Conservation (phyloP, 164 flowering plant species). For the Saururus chinensis region DNA sequence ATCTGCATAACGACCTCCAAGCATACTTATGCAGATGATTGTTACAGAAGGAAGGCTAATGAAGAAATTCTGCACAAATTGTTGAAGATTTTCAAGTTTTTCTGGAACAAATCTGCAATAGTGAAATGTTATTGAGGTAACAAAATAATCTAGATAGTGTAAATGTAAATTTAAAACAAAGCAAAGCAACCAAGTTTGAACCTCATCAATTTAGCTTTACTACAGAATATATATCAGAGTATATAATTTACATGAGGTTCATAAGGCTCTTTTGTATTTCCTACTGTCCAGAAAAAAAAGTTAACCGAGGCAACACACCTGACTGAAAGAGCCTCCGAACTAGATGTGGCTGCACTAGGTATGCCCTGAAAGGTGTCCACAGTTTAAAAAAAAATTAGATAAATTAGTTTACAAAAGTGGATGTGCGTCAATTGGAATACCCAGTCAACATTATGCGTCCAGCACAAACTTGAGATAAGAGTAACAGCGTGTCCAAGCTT, state of each 20-base stretch:
- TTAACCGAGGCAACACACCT: constrained; percentile 23
- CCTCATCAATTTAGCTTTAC: too few relatives aligned
- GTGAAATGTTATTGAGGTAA: not conserved
- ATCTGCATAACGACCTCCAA: constrained; percentile 36
- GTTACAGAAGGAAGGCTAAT: constrained; percentile 48
- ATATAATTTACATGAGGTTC: too few relatives aligned
- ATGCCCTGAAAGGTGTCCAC: constrained; percentile 21
- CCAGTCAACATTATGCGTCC: too few relatives aligned
- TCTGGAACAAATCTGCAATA: constrained; percentile 59
- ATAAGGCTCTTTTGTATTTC: not conserved
- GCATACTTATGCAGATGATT: constrained; percentile 58
- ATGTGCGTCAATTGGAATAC: not conserved
- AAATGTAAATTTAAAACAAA: too few relatives aligned
- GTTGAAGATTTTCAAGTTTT: constrained; percentile 39
- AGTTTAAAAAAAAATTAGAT: too few relatives aligned
- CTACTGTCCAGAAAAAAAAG: not conserved
- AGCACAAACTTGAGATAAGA: too few relatives aligned
- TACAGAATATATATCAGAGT: too few relatives aligned
- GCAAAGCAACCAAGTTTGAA: too few relatives aligned
- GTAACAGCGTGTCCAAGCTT: not conserved
- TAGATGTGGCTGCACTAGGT: constrained; percentile 12
- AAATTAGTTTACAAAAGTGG: not conserved
- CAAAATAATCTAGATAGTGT: too few relatives aligned
- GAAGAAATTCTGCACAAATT: constrained; percentile 46
- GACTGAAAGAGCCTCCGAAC: constrained; percentile 15